Evolutionary conservation across 371 early-diverging fungal genomes (phyloP).

Genomic region (Haplosporangium sp.): DNA sequence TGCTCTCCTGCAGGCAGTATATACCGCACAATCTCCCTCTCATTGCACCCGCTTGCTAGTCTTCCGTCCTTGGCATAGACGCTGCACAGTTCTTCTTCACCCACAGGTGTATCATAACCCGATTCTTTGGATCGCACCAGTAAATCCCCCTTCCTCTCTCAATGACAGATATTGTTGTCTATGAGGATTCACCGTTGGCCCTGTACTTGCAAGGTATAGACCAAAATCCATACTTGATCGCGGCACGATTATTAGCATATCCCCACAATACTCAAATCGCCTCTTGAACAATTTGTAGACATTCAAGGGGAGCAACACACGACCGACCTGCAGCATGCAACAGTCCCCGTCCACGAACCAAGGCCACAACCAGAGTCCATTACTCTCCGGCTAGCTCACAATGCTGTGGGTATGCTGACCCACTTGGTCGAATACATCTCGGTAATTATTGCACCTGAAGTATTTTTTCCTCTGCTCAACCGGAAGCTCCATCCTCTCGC

Average conservation of each 20-base stretch:
- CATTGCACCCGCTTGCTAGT: too few species aligned
- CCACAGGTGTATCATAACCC: too few species aligned
- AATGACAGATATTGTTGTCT: slow-evolving; percentile 75
- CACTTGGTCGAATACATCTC: slow-evolving; percentile 44
- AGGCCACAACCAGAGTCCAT: slow-evolving; percentile 33
- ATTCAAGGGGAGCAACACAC: slow-evolving; percentile 51
- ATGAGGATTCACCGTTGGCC: slow-evolving; percentile 80
- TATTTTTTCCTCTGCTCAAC: not conserved
- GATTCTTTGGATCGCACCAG: slow-evolving; percentile 4
- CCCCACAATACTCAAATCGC: not conserved
- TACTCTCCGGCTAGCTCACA: slow-evolving; percentile 31
- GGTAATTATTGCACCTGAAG: slow-evolving; percentile 20
- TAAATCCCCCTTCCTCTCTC: not conserved
- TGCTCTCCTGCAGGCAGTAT: too few species aligned
- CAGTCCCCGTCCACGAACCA: slow-evolving; percentile 45
- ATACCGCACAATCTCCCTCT: too few species aligned
- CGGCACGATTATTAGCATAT: too few species aligned
- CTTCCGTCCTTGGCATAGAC: too few species aligned
- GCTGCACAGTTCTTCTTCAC: too few species aligned
- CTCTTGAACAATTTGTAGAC: slow-evolving; percentile 16
- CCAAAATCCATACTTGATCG: not conserved
- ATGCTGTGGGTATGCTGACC: slow-evolving; percentile 36
- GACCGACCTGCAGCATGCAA: slow-evolving; percentile 35
- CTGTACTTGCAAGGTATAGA: slow-evolving; percentile 70
- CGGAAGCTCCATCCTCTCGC: not conserved